Percentiles rank a stretch among this genome's conserved stretches.
These are phyloP conservation scores for Excoecaria cochinchinensis DNA, from an alignment of 345 rosid species.

Conservation along the genomic window DNA sequence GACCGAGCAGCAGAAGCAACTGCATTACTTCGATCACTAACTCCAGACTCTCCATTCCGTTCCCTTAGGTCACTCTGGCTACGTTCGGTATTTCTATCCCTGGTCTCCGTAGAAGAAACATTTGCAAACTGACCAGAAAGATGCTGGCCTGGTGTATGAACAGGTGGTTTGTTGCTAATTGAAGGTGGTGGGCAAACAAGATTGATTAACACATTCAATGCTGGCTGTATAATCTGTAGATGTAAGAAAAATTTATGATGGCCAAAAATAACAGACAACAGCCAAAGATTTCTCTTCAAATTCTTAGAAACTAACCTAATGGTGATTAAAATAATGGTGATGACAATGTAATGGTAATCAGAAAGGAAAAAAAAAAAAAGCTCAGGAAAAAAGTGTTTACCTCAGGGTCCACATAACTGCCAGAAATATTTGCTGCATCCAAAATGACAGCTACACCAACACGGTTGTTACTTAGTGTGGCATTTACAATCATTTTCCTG, in stretches of 20 bases:
- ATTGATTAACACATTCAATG: constrained; percentile 83
- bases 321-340: neutral
- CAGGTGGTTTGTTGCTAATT: constrained; percentile 76
- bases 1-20: constrained; percentile 39
- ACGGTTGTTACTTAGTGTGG: constrained; percentile 85
- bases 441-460: constrained; percentile 87
- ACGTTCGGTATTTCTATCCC: constrained; percentile 49
- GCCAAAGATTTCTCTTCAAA: constrained; percentile 7
- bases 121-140: constrained; percentile 45
- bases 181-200: constrained; percentile 99
- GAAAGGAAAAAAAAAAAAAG: neutral
- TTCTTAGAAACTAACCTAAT: neutral
- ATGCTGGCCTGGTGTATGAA: constrained; percentile 56
- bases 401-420: constrained; percentile 91
- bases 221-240: constrained; percentile 92
- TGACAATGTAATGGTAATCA: neutral
- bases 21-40: constrained; percentile 43
- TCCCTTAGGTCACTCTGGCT: constrained; percentile 53
- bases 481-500: constrained; percentile 84
- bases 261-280: constrained; percentile 3
- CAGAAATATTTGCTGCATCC: constrained; percentile 84
- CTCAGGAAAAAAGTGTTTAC: constrained; percentile 33
- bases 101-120: constrained; percentile 38
- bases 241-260: constrained; percentile 10
- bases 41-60: constrained; percentile 47